Conservation (phyloP, 768 basidiomycete genomes). For the Chalciporus chontae region DNA sequence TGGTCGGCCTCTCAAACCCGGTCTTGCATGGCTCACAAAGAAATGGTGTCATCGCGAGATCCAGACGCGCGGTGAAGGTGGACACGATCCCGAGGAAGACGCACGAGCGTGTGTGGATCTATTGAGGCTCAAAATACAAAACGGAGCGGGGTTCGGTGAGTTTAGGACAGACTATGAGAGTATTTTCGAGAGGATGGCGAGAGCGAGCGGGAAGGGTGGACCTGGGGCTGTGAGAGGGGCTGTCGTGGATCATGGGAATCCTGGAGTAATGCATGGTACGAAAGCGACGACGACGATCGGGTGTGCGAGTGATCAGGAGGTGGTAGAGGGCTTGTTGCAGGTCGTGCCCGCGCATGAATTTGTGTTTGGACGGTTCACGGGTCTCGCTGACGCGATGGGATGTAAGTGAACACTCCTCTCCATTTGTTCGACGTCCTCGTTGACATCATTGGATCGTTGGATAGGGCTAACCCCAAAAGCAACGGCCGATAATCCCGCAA, state of each 20-base stretch:
- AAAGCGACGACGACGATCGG: slow-evolving; percentile 76
- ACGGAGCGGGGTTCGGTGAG: slow-evolving; percentile 80
- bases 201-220: slow-evolving; percentile 43
- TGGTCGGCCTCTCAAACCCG: slow-evolving; percentile 90
- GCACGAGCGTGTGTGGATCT: slow-evolving; percentile 86
- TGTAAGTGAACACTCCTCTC: slow-evolving; percentile 49
- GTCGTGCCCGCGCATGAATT: slow-evolving; percentile 69
- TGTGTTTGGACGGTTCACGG: slow-evolving; percentile 80
- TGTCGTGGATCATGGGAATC: slow-evolving; percentile 85
- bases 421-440: not conserved
- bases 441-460: not conserved
- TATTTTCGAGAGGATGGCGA: slow-evolving; percentile 80
- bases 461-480: slow-evolving; percentile 64
- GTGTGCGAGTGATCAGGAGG: slow-evolving; percentile 76
- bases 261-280: slow-evolving; percentile 76
- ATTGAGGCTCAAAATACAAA: slow-evolving; percentile 73
- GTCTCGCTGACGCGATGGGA: slow-evolving; percentile 72
- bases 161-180: slow-evolving; percentile 82
- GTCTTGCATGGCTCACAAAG: slow-evolving; percentile 94
- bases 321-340: slow-evolving; percentile 65
- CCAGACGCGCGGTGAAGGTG: slow-evolving; percentile 77
- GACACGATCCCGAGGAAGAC: slow-evolving; percentile 95
- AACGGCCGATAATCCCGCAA: slow-evolving; percentile 31
- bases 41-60: slow-evolving; percentile 92
- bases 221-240: slow-evolving; percentile 50